phyloP scores from a whole-genome alignment of 202 grass and related monocot genomes.

The Brachypodium distachyon region DNA sequence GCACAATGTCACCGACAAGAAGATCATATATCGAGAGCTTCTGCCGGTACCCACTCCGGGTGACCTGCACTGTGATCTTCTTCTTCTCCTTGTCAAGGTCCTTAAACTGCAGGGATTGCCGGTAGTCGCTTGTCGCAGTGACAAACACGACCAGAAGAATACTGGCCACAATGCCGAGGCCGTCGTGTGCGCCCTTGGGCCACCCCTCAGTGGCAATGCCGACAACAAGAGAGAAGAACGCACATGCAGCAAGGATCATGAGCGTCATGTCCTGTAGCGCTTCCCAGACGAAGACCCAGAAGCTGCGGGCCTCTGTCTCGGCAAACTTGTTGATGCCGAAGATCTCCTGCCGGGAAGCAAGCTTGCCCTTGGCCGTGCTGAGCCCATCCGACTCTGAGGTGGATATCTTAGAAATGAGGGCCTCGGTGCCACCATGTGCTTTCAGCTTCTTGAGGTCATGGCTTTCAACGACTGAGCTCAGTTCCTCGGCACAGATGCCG shows the following conservation, averaged over 20 bases:
- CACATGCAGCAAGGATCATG: constrained; percentile 74
- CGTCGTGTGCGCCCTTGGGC: constrained; percentile 91
- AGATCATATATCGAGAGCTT: constrained; percentile 87
- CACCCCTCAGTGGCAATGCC: constrained; percentile 88
- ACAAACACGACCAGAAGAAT: constrained; percentile 88
- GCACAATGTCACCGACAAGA: constrained; percentile 74
- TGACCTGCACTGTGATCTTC: constrained; percentile 87
- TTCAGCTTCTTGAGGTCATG: constrained; percentile 83
- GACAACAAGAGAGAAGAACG: constrained; percentile 74
- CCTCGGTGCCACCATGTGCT: constrained; percentile 46
- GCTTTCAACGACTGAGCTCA: constrained; percentile 72
- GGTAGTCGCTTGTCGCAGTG: constrained; percentile 84
- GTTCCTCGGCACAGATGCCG: constrained; percentile 73
- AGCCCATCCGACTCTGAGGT: constrained; percentile 70
- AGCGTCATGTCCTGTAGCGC: constrained; percentile 95
- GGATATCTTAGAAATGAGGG: constrained; percentile 53
- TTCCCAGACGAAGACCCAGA: constrained; percentile 93
- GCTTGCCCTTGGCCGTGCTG: constrained; percentile 12
- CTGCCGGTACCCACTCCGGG: constrained; percentile 60
- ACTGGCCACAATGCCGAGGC: constrained; percentile 86
- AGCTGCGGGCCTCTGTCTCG: constrained; percentile 58
- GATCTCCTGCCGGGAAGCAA: constrained; percentile 29
- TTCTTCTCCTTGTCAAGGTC: constrained; percentile 98
- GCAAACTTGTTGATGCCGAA: constrained; percentile 78
- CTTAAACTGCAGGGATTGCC: constrained; percentile 89